Percentiles rank a stretch among this genome's conserved stretches.
These are phyloP conservation scores for Diaporthe amygdali DNA, from an alignment of 2,329 filamentous ascomycete genomes.

Conservation along the genomic window DNA sequence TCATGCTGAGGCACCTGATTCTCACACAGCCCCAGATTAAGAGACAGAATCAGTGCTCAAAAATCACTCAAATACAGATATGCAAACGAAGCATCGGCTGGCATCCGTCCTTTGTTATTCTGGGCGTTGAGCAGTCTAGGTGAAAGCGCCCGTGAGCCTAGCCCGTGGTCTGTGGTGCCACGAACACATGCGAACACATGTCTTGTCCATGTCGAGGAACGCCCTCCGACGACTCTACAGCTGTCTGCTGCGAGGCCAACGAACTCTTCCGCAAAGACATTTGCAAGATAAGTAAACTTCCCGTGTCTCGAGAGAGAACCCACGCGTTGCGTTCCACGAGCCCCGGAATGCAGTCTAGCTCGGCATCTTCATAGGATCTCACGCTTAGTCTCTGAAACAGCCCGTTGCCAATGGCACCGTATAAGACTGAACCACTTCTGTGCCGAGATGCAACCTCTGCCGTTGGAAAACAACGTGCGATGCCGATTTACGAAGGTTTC, in stretches of 20 bases:
- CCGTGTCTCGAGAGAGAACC: neutral
- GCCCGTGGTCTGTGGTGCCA: neutral
- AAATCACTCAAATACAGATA: neutral
- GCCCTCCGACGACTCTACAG: too few species aligned
- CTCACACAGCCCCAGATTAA: neutral
- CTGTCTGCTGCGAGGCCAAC: too few species aligned
- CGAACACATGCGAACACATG: neutral
- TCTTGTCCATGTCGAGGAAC: too few species aligned
- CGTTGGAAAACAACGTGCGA: too few species aligned
- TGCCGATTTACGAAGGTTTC: too few species aligned
- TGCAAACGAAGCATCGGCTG: neutral
- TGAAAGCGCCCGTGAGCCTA: neutral
- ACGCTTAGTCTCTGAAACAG: neutral
- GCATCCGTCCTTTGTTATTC: neutral
- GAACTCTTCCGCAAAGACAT: neutral
- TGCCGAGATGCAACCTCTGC: too few species aligned
- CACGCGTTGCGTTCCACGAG: neutral
- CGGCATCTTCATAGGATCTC: neutral
- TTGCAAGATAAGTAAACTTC: neutral
- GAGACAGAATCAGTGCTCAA: neutral
- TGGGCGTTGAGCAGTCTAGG: neutral
- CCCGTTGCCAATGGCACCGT: neutral
- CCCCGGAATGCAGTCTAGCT: neutral
- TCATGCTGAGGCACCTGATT: neutral
- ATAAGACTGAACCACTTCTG: neutral